Conservation (phyloP, 305 asterid genomes). For the Fraxinus dipetala region DNA sequence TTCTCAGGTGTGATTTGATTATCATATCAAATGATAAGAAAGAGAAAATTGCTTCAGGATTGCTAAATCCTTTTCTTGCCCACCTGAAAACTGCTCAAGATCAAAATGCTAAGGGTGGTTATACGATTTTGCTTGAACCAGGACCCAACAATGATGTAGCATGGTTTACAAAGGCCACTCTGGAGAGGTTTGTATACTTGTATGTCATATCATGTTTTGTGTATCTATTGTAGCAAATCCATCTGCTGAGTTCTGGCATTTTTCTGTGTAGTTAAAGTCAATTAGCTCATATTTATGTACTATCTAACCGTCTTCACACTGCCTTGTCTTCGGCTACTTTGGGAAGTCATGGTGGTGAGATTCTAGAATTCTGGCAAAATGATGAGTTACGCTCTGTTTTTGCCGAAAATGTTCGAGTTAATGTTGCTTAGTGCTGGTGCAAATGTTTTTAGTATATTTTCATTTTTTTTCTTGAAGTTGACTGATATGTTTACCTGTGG, state of each 20-base stretch:
- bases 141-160: slow-evolving; percentile 43
- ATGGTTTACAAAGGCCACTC: slow-evolving; percentile 88
- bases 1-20: slow-evolving; percentile 61
- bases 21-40: slow-evolving; percentile 74
- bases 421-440: slow-evolving; percentile 8
- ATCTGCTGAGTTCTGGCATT: neutral
- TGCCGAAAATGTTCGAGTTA: neutral
- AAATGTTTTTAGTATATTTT: neutral
- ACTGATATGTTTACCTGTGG: neutral
- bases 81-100: slow-evolving; percentile 83
- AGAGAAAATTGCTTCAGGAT: slow-evolving; percentile 89
- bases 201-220: slow-evolving; percentile 28
- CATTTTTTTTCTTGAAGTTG: neutral
- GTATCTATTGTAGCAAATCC: slow-evolving; percentile 5
- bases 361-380: slow-evolving; percentile 18
- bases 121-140: slow-evolving; percentile 72
- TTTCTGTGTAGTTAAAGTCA: slow-evolving; percentile 1
- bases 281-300: neutral
- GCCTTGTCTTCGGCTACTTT: neutral
- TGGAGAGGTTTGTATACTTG: slow-evolving; percentile 65
- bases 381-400: neutral
- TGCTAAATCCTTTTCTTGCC: slow-evolving; percentile 81
- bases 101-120: slow-evolving; percentile 81
- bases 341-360: neutral
- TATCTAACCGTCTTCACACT: neutral